Base-by-base conservation (phyloP, 768 basidiomycete genomes). In the Tephrocybe sp. region DNA sequence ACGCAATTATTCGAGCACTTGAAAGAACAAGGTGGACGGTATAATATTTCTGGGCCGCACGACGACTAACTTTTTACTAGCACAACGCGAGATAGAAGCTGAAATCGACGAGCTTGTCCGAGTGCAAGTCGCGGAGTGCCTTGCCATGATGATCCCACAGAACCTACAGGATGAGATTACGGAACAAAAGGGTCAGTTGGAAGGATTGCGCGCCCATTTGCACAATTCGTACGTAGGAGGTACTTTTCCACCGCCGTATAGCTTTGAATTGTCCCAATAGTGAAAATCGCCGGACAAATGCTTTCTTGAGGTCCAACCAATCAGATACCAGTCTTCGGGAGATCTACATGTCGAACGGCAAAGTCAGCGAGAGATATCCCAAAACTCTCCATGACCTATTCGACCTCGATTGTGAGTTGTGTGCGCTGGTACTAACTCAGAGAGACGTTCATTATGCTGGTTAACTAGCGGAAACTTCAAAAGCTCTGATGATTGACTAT, bases 211-310 rank as follows among this genome's bases (percentile, higher is more conserved):
- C 44, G 63, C 71, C 16, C 64, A 71, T 9, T 66, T 84, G 9
- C 76, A 82, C 55, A 84, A 85, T 57, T 80, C 79, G 83, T 84
- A 54, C 53, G 81, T 70, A n/a, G n/a, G n/a, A n/a, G n/a, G 3
- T 16, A n/a, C 9, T 12, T 27, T 13, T 2, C 4, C 36, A 19
- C 6, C n/a, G 5, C 27, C 21, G 32, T 19, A 4, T 5, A 21
- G 36, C 12, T 6, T 37, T 19, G 5, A 18, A 9, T 16, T 41
- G 34, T 22, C 11, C 42, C 26, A 34, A 9, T 59, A 86, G 83
- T 13, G 83, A 85, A 60, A 82, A 77, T 49, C 75, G 79, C 5
- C 75, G 82, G 5, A 65, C 70, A 9, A 86, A 86, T 57, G 72
- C 73, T 11, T 63, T 67, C 5, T 61, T 85, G 18, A 69, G 76